Evolutionary conservation across 2,329 filamentous ascomycete species (phyloP), one percentile per base, ranked within the genome.

Genomic region (Fusarium sp.): DNA sequence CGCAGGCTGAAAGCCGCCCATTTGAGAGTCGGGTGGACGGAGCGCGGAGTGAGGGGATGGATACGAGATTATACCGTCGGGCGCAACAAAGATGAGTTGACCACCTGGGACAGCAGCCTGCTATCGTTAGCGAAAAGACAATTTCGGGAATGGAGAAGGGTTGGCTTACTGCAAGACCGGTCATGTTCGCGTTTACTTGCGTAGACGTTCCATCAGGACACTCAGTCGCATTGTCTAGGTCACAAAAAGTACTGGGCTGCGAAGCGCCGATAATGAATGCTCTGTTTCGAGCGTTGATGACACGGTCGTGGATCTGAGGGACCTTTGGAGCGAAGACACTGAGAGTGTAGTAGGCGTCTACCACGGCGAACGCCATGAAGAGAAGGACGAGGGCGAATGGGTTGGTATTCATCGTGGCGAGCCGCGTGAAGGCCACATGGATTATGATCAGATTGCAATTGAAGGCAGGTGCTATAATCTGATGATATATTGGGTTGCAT

Each of bases 61-160:
- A 78, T 86, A 91, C 56, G 81, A 80, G 58, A 91, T 76, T 11
- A 82, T 79, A 8, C 89, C 89, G 28, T 81, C 76, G 5, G 83
- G 80, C 4, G 78, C 80, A 58, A 91, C 81, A 76, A 87, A 91
- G 70, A 90, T 82, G 59, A 82, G 78, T 72, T 92, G 89, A 28
- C 89, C 89, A 30, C 89, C 89, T 7, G 89, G 88, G 6, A 90
- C 89, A 31, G 82, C 74, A 33, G 87, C 83, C 78, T 81, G 7
- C 2, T 1, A 18, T 34, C 4, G 54, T 34, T 8, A 28, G 23
- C 10, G 16, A 7, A 11, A 18, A 15, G 4, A 4, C 1, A 1
- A 3, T 6, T 1, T 11, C 8, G 4, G 13, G 2, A 15, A 5
- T 8, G 0, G 0, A 23, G 6, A 2, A 16, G 1, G 18, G 4